These are phyloP conservation scores for Nicotiana tabacum DNA, from an alignment of 257 asterid species.

Conservation along the genomic window DNA sequence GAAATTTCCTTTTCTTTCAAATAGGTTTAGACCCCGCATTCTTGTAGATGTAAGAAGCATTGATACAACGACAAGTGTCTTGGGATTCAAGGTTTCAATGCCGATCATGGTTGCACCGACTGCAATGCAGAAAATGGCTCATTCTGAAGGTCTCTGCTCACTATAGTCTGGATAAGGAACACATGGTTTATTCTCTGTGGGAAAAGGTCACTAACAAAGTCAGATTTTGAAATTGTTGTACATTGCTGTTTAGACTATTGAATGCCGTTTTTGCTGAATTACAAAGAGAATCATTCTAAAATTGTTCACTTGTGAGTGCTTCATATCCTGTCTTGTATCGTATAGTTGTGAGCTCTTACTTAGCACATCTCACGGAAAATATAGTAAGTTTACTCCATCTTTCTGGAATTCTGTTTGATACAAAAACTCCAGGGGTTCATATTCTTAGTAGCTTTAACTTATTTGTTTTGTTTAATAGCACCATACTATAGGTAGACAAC, in stretches of 20 bases:
- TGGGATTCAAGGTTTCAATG: slow-evolving; percentile 70
- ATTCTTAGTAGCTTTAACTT: not conserved
- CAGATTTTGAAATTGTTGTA: not conserved
- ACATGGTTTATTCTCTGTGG: not conserved
- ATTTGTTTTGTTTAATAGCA: not conserved
- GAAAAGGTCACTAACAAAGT: not conserved
- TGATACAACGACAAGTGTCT: slow-evolving; percentile 47
- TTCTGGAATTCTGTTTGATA: not conserved
- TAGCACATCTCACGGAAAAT: not conserved
- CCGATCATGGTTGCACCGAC: slow-evolving; percentile 96
- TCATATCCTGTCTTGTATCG: not conserved
- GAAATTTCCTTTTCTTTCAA: slow-evolving; percentile 2
- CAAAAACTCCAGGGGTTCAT: not conserved
- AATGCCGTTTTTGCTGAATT: not conserved
- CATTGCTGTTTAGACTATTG: not conserved
- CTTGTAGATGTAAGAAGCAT: slow-evolving; percentile 69
- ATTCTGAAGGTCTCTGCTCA: slow-evolving; percentile 59
- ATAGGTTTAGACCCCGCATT: slow-evolving; percentile 82
- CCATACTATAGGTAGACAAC: not conserved
- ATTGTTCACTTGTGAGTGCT: not conserved
- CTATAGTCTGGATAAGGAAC: not conserved
- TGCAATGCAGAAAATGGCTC: slow-evolving; percentile 93
- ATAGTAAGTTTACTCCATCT: not conserved
- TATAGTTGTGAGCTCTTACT: not conserved
- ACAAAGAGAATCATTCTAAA: not conserved